These are phyloP conservation scores for Micromonas commoda DNA, from an alignment of 139 green algal species.

Conservation along the genomic window DNA sequence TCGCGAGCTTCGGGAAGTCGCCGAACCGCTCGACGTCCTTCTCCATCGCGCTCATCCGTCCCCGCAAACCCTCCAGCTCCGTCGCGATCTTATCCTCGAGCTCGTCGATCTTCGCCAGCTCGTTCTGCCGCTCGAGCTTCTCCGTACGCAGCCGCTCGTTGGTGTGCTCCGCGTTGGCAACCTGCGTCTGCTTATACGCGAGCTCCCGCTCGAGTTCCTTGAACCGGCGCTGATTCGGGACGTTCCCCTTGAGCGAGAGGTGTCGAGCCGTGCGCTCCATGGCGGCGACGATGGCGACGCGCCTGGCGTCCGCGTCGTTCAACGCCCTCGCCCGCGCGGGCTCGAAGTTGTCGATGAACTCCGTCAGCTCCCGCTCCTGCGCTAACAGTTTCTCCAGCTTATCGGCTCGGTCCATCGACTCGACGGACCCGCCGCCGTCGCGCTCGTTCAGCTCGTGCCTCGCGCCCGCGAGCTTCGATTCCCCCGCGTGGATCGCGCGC, in stretches of 20 bases:
- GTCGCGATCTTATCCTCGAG: conserved; percentile 46
- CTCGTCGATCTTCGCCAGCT: conserved; percentile 44
- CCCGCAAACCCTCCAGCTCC: conserved; percentile 22
- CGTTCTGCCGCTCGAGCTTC: conserved; percentile 23
- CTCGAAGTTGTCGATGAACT: conserved; percentile 60
- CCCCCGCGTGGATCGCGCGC: neutral
- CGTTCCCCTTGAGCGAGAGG: neutral
- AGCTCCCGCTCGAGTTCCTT: conserved; percentile 57
- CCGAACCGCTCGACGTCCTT: conserved; percentile 15
- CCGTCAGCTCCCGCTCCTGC: conserved; percentile 56
- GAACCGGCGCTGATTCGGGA: conserved; percentile 31
- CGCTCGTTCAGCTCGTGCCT: conserved; percentile 47
- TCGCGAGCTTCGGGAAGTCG: conserved; percentile 25
- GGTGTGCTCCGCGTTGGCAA: conserved; percentile 34
- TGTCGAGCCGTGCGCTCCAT: conserved; percentile 41
- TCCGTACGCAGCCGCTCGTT: conserved; percentile 22
- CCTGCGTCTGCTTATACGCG: conserved; percentile 55
- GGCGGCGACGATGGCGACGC: conserved; percentile 45
- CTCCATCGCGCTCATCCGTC: conserved; percentile 26
- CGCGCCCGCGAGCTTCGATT: conserved; percentile 44
- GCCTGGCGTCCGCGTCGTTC: conserved; percentile 33
- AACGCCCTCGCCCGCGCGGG: conserved; percentile 27
- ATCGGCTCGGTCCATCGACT: conserved; percentile 21
- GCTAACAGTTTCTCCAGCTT: conserved; percentile 54
- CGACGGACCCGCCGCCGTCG: neutral